Evolutionary conservation across 768 basidiomycete genomes (phyloP).

Genomic region (Holtermanniella nyarrowii): DNA sequence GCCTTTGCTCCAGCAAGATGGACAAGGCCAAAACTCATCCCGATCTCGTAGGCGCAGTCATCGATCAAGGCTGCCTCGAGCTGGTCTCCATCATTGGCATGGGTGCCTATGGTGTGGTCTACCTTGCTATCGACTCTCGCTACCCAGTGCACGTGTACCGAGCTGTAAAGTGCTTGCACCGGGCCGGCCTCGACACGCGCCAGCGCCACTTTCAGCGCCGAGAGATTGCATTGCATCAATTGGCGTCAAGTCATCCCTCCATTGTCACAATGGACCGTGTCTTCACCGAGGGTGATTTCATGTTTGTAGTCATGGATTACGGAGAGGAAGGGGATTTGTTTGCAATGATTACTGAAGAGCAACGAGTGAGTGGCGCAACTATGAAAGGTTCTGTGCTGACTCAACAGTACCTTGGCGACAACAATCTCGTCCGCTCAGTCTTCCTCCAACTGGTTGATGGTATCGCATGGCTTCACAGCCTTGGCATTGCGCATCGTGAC

Average conservation of each 20-base stretch:
- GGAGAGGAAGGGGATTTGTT: constrained; percentile 38
- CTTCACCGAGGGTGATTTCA: constrained; percentile 30
- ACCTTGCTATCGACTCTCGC: constrained; percentile 60
- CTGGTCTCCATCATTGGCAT: constrained; percentile 79
- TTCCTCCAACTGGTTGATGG: constrained; percentile 89
- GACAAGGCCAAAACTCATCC: not conserved
- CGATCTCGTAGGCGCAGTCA: constrained; percentile 37
- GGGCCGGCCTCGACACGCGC: constrained; percentile 47
- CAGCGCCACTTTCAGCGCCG: constrained; percentile 59
- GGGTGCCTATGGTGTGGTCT: constrained; percentile 92
- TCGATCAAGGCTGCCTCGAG: constrained; percentile 71
- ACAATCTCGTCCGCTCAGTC: constrained; percentile 71
- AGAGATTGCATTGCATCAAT: constrained; percentile 51
- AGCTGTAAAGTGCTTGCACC: constrained; percentile 80
- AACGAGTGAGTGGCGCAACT: constrained; percentile 29
- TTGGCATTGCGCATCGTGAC: constrained; percentile 37
- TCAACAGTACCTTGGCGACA: constrained; percentile 43
- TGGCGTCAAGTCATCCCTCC: constrained; percentile 37
- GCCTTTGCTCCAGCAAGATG: too few species aligned
- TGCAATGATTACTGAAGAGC: constrained; percentile 34
- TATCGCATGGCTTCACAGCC: constrained; percentile 45
- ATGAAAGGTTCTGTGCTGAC: not conserved
- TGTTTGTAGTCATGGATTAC: constrained; percentile 38
- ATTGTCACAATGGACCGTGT: constrained; percentile 32
- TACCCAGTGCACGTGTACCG: constrained; percentile 45